phyloP scores from a whole-genome alignment of 441 rosid genomes.

The Eruca vesicaria region DNA sequence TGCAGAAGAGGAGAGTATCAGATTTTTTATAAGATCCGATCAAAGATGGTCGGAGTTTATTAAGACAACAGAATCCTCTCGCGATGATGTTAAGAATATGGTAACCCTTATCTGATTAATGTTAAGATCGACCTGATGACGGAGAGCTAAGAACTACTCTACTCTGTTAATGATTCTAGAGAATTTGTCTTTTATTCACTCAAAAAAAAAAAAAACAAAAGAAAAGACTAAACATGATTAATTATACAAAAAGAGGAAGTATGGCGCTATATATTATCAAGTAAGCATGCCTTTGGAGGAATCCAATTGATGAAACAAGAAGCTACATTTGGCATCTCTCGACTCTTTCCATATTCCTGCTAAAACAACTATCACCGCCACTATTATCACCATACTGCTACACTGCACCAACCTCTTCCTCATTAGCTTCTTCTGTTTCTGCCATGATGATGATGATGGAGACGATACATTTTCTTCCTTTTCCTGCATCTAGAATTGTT shows the following conservation, averaged over 20 bases:
- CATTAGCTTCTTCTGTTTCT: conserved; percentile 18
- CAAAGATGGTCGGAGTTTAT: background rate
- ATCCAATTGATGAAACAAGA: conserved; percentile 32
- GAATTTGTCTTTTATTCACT: too few relatives aligned
- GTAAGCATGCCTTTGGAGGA: conserved; percentile 25
- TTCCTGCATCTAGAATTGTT: conserved; percentile 16
- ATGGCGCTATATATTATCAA: background rate
- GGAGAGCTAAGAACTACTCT: too few relatives aligned
- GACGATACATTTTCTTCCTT: background rate
- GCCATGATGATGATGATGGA: conserved; percentile 22
- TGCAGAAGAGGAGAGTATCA: background rate
- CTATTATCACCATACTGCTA: conserved; percentile 25
- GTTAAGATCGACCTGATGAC: too few relatives aligned
- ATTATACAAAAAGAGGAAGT: conserved; percentile 4
- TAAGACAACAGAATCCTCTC: too few relatives aligned
- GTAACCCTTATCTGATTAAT: too few relatives aligned
- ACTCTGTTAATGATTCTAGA: too few relatives aligned
- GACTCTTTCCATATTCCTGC: conserved; percentile 31
- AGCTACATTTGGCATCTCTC: conserved; percentile 19
- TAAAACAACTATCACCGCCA: conserved; percentile 27
- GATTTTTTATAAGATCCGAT: background rate
- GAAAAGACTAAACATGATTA: conserved; percentile 6
- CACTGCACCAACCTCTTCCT: conserved; percentile 21
- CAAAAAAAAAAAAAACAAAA: background rate
- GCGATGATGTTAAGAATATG: too few relatives aligned